Evolutionary conservation across 495 filamentous ascomycete species (phyloP).

Genomic region (Neurospora sp.): DNA sequence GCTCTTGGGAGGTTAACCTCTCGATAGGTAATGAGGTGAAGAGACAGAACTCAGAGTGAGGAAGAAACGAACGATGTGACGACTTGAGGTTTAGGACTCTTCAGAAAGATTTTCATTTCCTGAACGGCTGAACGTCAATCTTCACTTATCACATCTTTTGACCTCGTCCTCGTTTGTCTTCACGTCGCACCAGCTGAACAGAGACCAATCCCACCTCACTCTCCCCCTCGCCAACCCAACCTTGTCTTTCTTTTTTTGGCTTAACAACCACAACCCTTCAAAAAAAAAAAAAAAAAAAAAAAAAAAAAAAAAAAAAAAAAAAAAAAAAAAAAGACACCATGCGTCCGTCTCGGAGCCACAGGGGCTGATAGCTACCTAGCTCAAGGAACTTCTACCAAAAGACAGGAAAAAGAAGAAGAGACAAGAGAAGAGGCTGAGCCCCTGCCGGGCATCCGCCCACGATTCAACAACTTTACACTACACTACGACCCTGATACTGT

Average conservation of each 20-base stretch:
- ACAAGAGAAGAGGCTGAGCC: background rate
- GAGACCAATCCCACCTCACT: background rate
- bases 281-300: background rate
- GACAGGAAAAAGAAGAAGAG: background rate
- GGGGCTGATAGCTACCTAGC: background rate
- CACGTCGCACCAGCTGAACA: background rate
- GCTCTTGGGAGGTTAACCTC: background rate
- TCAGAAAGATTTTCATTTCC: background rate
- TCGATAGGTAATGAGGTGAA: background rate
- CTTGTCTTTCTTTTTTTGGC: background rate
- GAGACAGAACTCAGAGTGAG: background rate
- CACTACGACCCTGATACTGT: background rate
- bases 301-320: too few species aligned
- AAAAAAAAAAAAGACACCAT: too few species aligned
- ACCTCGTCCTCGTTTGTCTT: background rate
- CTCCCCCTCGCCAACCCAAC: background rate
- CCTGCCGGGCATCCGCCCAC: background rate
- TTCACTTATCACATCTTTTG: background rate
- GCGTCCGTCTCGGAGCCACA: background rate
- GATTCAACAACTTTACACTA: background rate
- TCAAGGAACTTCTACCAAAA: background rate
- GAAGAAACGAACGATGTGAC: background rate
- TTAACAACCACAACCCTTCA: background rate
- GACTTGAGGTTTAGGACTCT: background rate
- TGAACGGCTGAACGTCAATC: background rate